Evolutionary conservation across 306 rosid species (phyloP).

Genomic region (Senna siamea): DNA sequence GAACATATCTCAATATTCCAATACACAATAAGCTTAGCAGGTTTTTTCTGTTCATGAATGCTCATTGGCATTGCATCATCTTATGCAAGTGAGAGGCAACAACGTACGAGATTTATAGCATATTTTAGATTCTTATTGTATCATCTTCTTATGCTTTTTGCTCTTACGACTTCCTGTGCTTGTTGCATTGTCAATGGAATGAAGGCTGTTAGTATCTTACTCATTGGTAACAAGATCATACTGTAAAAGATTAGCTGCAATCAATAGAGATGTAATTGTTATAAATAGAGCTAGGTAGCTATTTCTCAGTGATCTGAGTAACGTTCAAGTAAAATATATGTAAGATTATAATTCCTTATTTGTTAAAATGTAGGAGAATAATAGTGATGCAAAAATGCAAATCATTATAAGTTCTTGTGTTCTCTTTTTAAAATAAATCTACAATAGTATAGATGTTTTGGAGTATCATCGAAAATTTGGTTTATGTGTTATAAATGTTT

Average conservation of each 20-base stretch:
- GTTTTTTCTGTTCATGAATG: constrained; percentile 6
- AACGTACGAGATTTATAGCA: neutral
- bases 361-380: neutral
- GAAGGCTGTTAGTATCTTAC: constrained; percentile 10
- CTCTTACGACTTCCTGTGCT: neutral
- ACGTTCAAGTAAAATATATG: neutral
- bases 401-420: neutral
- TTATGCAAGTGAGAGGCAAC: constrained; percentile 6
- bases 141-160: neutral
- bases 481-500: neutral
- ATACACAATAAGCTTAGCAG: neutral
- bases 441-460: neutral
- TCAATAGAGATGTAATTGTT: constrained; percentile 1
- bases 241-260: constrained; percentile 16
- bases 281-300: neutral
- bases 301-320: constrained; percentile 6
- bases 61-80: neutral
- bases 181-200: neutral
- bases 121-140: constrained; percentile 8
- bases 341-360: neutral
- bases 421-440: neutral
- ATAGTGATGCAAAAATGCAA: neutral
- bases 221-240: neutral
- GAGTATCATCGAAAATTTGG: neutral
- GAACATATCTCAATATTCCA: neutral